Conservation (phyloP, 495 filamentous ascomycete genomes). For the Lophiostoma macrostomum region DNA sequence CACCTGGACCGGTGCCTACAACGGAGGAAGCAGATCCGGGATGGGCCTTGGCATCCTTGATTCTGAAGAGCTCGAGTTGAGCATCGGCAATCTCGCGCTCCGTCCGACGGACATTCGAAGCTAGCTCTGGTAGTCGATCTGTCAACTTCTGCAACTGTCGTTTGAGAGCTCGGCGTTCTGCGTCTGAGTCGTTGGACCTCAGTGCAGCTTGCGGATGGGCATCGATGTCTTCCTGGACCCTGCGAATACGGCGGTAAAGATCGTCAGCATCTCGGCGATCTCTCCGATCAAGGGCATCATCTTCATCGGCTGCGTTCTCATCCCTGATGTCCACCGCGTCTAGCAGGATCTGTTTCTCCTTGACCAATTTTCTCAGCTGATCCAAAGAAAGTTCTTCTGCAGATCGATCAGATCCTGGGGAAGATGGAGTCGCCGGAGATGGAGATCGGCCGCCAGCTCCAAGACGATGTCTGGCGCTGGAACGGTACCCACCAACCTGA, state of each 20-base stretch:
- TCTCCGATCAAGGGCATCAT: slow-evolving; percentile 83
- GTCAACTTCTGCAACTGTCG: slow-evolving; percentile 84
- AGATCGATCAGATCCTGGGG: slow-evolving; percentile 65
- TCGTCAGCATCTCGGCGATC: slow-evolving; percentile 93
- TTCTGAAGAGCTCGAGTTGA: slow-evolving; percentile 86
- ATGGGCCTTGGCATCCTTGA: slow-evolving; percentile 89
- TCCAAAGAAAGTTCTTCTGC: slow-evolving; percentile 81
- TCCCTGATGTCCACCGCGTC: slow-evolving; percentile 97
- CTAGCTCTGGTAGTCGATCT: slow-evolving; percentile 86
- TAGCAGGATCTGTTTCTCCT: slow-evolving; percentile 91
- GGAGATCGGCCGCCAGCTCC: slow-evolving; percentile 74
- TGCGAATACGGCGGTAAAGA: slow-evolving; percentile 84
- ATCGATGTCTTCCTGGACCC: slow-evolving; percentile 97
- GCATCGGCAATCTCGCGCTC: slow-evolving; percentile 93
- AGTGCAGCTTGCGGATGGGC: slow-evolving; percentile 76
- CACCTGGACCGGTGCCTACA: slow-evolving; percentile 90
- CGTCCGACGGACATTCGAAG: slow-evolving; percentile 83
- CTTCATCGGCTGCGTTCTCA: slow-evolving; percentile 83
- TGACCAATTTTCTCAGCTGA: slow-evolving; percentile 88
- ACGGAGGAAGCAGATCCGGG: slow-evolving; percentile 79
- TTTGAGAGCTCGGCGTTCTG: slow-evolving; percentile 78
- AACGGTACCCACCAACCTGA: slow-evolving; percentile 72
- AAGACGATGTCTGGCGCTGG: slow-evolving; percentile 82
- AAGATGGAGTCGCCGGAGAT: slow-evolving; percentile 63
- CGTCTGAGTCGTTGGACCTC: slow-evolving; percentile 72